These are phyloP conservation scores for Botrytis hyacinthi DNA, from an alignment of 2,329 filamentous ascomycete species.

Conservation along the genomic window DNA sequence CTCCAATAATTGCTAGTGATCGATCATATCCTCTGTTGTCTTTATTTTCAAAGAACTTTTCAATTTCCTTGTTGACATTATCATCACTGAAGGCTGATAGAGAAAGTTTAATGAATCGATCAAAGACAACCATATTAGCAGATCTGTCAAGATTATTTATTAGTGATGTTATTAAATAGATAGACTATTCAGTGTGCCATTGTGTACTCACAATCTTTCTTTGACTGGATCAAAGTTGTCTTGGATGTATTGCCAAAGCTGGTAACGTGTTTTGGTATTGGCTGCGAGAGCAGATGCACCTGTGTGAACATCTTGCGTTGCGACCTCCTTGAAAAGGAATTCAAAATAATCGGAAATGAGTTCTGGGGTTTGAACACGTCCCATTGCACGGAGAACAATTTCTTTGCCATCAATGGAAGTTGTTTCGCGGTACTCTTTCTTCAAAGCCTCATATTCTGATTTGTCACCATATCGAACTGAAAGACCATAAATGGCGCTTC, in stretches of 20 bases:
- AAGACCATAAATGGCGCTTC: constrained; percentile 75
- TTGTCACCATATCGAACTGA: constrained; percentile 70
- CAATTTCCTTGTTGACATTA: constrained; percentile 71
- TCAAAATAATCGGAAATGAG: constrained; percentile 67
- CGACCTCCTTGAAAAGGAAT: constrained; percentile 81
- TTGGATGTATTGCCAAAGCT: constrained; percentile 85
- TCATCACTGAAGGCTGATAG: constrained; percentile 76
- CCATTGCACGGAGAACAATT: constrained; percentile 74
- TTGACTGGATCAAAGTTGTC: constrained; percentile 75
- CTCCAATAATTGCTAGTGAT: constrained; percentile 78
- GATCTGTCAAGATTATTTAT: constrained; percentile 38
- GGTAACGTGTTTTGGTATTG: constrained; percentile 69
- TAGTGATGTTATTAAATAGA: not conserved
- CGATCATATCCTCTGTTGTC: constrained; percentile 85
- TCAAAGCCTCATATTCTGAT: constrained; percentile 70
- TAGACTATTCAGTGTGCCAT: not conserved
- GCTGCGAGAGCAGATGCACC: constrained; percentile 69
- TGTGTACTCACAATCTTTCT: constrained; percentile 54
- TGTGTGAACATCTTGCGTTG: constrained; percentile 83
- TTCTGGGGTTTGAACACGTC: constrained; percentile 61
- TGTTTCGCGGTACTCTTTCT: constrained; percentile 80
- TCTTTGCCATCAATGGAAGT: constrained; percentile 90
- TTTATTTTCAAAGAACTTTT: constrained; percentile 80
- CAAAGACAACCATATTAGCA: constrained; percentile 80
- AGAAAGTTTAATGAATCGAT: constrained; percentile 79